Evolutionary conservation across 768 basidiomycete species (phyloP).

Genomic region (Artomyces pyxidatus): DNA sequence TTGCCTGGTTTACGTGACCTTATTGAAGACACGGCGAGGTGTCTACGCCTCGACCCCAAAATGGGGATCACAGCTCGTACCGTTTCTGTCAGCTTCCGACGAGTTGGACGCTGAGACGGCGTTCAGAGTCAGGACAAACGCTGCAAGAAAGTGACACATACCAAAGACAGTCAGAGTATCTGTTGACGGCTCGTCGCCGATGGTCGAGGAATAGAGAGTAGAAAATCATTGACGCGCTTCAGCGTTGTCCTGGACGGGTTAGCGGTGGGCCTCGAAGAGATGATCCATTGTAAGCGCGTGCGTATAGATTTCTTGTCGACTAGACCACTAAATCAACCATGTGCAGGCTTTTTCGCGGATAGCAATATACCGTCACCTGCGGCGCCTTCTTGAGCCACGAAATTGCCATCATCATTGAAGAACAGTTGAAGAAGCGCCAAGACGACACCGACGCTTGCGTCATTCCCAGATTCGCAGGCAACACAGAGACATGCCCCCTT

Average conservation of each 20-base stretch:
- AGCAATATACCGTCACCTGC: neutral
- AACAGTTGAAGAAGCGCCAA: conserved; percentile 48
- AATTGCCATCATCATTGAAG: conserved; percentile 46
- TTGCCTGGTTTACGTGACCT: too few species aligned
- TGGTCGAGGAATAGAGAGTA: too few species aligned
- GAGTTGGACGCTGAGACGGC: too few species aligned
- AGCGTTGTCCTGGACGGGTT: conserved; percentile 83
- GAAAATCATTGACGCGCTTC: conserved; percentile 68
- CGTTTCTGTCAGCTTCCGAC: too few species aligned
- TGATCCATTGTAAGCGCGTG: conserved; percentile 79
- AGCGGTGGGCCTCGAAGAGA: conserved; percentile 60
- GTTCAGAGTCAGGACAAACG: too few species aligned
- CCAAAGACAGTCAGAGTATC: too few species aligned
- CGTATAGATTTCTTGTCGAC: conserved; percentile 57
- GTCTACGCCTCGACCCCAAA: too few species aligned
- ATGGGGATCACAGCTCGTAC: too few species aligned
- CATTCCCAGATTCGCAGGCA: conserved; percentile 50
- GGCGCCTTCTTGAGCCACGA: conserved; percentile 1
- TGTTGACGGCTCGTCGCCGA: too few species aligned
- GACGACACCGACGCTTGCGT: conserved; percentile 56
- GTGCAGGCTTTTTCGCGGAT: too few species aligned
- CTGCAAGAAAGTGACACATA: too few species aligned
- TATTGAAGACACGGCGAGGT: too few species aligned
- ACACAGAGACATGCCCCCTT: conserved; percentile 34
- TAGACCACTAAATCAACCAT: neutral